Evolutionary conservation across 352 stramenopile genomes (phyloP).

Genomic region (Phytopythium oedochilum): DNA sequence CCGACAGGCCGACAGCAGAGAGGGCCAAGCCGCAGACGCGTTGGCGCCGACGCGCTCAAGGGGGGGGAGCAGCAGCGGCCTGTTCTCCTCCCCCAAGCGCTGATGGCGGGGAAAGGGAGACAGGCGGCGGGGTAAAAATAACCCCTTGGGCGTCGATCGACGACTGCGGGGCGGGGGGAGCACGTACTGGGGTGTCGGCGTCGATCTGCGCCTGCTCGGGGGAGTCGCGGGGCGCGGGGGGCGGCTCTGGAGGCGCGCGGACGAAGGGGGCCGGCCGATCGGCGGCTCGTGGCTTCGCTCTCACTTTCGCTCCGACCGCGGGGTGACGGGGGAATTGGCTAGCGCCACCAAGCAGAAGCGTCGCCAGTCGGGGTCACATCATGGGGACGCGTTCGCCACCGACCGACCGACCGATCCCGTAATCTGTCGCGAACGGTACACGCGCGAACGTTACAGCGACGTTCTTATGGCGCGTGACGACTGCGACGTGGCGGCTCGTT

Average conservation of each 20-base stretch:
- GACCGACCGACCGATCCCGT: neutral
- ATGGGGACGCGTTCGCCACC: neutral
- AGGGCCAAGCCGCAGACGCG: neutral
- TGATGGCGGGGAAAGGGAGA: neutral
- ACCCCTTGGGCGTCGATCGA: neutral
- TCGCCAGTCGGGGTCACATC: neutral
- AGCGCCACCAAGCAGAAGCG: neutral
- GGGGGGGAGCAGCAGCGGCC: no score
- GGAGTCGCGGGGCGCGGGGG: neutral
- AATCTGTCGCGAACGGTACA: neutral
- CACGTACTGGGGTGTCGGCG: neutral
- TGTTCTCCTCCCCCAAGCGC: neutral
- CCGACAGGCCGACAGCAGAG: neutral
- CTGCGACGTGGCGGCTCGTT: neutral
- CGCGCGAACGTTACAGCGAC: neutral
- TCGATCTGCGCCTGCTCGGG: neutral
- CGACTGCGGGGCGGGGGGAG: neutral
- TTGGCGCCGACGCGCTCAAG: neutral
- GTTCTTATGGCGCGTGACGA: neutral
- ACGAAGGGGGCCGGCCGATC: neutral
- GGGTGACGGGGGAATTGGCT: slow-evolving; percentile 3
- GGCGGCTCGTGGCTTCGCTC: neutral
- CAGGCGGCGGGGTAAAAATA: slow-evolving; percentile 3
- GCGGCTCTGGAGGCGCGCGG: neutral
- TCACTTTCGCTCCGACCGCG: neutral